These are phyloP conservation scores for Septoria petroselini DNA, from an alignment of 2,329 filamentous ascomycete species.

Conservation along the genomic window DNA sequence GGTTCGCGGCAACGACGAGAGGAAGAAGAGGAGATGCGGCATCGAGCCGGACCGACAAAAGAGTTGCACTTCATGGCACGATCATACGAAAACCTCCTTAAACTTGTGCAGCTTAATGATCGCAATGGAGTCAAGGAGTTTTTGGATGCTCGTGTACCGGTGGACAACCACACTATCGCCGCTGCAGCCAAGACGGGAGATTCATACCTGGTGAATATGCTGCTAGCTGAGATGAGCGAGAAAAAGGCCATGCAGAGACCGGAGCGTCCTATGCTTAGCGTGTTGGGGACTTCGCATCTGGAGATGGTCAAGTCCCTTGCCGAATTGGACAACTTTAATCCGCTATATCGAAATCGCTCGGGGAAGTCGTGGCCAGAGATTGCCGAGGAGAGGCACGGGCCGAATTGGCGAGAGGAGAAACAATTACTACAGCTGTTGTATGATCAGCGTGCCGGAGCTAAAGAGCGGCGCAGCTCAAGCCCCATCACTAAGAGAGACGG, in stretches of 20 bases:
- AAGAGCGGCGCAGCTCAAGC: conserved; percentile 35
- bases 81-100: conserved; percentile 49
- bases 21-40: conserved; percentile 48
- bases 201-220: conserved; percentile 76
- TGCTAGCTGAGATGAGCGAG: conserved; percentile 55
- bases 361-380: conserved; percentile 85
- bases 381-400: conserved; percentile 75
- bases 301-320: conserved; percentile 65
- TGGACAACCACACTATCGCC: conserved; percentile 81
- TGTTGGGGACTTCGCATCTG: conserved; percentile 83
- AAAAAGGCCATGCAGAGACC: conserved; percentile 63
- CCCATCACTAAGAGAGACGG: conserved; percentile 37
- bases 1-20: conserved; percentile 49
- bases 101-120: conserved; percentile 50
- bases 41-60: conserved; percentile 40
- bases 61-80: conserved; percentile 50
- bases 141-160: conserved; percentile 42
- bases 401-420: conserved; percentile 86
- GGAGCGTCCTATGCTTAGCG: conserved; percentile 88
- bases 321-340: conserved; percentile 64
- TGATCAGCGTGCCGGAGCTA: conserved; percentile 47
- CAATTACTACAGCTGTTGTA: conserved; percentile 74
- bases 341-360: conserved; percentile 67
- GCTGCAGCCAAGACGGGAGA: conserved; percentile 91
- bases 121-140: conserved; percentile 49